Percentiles rank a stretch among this genome's conserved stretches.
These are phyloP conservation scores for Xylariaceae sp. DNA, from an alignment of 2,329 filamentous ascomycete species.

Conservation along the genomic window DNA sequence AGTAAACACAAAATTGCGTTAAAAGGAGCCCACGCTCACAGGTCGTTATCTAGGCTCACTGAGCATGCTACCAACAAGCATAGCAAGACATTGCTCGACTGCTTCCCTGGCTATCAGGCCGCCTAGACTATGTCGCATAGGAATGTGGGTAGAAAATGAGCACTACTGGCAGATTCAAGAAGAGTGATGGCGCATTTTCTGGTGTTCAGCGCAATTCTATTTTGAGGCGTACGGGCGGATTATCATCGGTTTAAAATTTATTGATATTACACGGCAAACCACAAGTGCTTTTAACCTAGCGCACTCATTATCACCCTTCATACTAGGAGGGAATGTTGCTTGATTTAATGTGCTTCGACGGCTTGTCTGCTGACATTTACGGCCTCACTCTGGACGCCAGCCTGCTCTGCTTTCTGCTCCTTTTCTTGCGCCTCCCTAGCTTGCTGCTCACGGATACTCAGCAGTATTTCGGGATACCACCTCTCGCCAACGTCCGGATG, in stretches of 20 bases:
- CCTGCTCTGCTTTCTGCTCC: constrained; percentile 8
- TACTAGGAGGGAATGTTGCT: background rate
- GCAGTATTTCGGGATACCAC: constrained; percentile 65
- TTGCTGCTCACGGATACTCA: constrained; percentile 54
- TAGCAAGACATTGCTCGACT: constrained; percentile 63
- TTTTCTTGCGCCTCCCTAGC: constrained; percentile 35
- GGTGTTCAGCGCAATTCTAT: constrained; percentile 14
- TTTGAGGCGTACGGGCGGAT: constrained; percentile 14
- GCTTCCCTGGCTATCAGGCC: constrained; percentile 53
- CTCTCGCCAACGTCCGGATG: constrained; percentile 81
- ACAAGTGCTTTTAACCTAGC: background rate
- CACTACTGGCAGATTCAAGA: background rate
- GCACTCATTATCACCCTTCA: constrained; percentile 1
- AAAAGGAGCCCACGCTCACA: constrained; percentile 6
- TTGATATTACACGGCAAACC: constrained; percentile 14
- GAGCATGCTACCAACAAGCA: constrained; percentile 74
- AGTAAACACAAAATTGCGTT: background rate
- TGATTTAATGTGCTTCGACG: constrained; percentile 37
- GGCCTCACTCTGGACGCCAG: constrained; percentile 7
- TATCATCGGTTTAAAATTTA: constrained; percentile 14
- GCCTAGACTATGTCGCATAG: constrained; percentile 6
- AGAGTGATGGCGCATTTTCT: constrained; percentile 20
- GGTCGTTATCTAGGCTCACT: constrained; percentile 44
- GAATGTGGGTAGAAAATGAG: background rate
- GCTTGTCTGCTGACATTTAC: constrained; percentile 23